Conservation (phyloP, 148 eudicot genomes). For the Tetragonia tetragonoides region DNA sequence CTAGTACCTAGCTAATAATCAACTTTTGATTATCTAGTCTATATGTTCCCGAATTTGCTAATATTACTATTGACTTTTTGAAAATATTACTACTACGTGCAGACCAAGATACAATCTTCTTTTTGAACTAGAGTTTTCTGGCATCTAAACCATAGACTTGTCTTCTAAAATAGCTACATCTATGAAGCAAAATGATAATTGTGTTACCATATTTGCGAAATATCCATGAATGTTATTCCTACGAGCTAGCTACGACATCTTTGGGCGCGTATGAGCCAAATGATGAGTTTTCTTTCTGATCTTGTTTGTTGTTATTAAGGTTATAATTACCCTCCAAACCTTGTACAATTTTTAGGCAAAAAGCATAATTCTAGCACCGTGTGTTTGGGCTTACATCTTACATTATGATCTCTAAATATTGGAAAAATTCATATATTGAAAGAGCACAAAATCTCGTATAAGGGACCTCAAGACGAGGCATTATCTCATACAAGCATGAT, state of each 20-base stretch:
- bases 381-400: neutral
- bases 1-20: neutral
- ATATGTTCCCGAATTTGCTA: neutral
- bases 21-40: neutral
- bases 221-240: neutral
- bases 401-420: too few species aligned
- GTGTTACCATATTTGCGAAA: neutral
- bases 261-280: neutral
- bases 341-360: neutral
- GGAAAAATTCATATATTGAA: too few species aligned
- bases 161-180: neutral
- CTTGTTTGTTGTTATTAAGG: neutral
- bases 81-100: neutral
- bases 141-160: neutral
- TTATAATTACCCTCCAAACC: neutral
- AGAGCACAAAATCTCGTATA: too few species aligned
- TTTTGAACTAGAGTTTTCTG: neutral
- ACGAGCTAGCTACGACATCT: neutral
- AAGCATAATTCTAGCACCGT: too few species aligned
- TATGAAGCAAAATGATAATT: slow-evolving; percentile 8
- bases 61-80: neutral
- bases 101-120: neutral
- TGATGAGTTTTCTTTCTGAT: neutral
- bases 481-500: too few species aligned
- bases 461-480: too few species aligned